Percentiles rank a stretch among this genome's conserved stretches.
Evolutionary conservation across 176 grass and related monocot genomes (phyloP).

Genomic region (Ampelocalamus luodianensis): DNA sequence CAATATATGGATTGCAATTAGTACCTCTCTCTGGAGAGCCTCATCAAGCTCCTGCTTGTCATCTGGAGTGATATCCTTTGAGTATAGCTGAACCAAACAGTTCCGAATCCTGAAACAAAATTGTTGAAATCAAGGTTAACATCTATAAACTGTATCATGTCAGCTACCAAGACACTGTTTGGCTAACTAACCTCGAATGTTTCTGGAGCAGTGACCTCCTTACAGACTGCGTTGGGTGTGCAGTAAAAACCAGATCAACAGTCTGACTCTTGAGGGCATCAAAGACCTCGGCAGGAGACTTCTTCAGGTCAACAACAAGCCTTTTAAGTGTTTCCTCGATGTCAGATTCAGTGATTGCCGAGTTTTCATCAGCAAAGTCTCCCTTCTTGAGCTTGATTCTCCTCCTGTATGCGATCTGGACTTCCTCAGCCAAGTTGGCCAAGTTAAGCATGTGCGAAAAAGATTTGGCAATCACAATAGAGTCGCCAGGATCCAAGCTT

Average conservation of each 20-base stretch:
- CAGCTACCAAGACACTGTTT: neutral
- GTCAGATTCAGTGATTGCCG: conserved; percentile 73
- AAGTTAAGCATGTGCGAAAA: conserved; percentile 86
- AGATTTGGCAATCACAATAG: conserved; percentile 75
- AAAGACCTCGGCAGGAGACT: conserved; percentile 73
- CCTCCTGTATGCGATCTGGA: conserved; percentile 75
- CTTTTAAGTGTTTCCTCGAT: conserved; percentile 77
- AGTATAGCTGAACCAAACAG: conserved; percentile 73
- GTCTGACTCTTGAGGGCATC: conserved; percentile 81
- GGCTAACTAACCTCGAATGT: conserved; percentile 60
- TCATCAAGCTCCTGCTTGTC: conserved; percentile 88
- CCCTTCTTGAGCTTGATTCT: conserved; percentile 79
- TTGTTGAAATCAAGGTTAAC: conserved; percentile 9
- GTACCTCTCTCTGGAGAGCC: conserved; percentile 83
- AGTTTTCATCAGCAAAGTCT: conserved; percentile 75
- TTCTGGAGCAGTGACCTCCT: conserved; percentile 78
- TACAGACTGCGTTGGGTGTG: conserved; percentile 79
- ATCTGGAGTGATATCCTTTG: conserved; percentile 79
- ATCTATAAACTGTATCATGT: neutral
- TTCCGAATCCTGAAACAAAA: conserved; percentile 60
- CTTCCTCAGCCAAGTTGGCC: conserved; percentile 82
- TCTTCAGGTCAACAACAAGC: conserved; percentile 66
- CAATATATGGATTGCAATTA: conserved; percentile 1
- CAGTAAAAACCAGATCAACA: conserved; percentile 76
- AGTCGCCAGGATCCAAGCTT: conserved; percentile 74